A percentile compares a stretch with the other conserved stretches of the same genome.
phyloP scores from a whole-genome alignment of 1,284 basidiomycete genomes.

The Apiotrichum gamsii region DNA sequence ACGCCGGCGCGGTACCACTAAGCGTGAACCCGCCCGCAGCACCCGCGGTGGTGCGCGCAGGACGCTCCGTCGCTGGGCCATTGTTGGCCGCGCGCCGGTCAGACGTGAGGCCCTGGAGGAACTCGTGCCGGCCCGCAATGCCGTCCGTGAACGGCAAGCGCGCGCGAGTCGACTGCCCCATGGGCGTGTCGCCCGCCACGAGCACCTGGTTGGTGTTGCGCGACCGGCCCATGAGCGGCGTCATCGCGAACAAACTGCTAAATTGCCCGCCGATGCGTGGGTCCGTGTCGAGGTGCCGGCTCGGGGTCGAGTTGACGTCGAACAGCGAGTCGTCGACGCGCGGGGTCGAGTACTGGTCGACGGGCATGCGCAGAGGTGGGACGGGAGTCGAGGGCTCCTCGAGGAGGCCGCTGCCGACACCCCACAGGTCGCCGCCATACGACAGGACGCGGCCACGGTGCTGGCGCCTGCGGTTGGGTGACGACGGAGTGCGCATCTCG shows the following conservation, averaged over 20 bases:
- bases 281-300: constrained; percentile 37
- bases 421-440: constrained; percentile 38
- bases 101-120: constrained; percentile 21
- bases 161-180: constrained; percentile 9
- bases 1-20: constrained; percentile 25
- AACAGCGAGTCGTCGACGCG: constrained; percentile 38
- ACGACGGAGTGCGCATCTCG: constrained; percentile 17
- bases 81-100: no score
- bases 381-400: constrained; percentile 36
- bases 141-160: constrained; percentile 22
- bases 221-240: constrained; percentile 35
- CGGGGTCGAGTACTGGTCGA: constrained; percentile 35
- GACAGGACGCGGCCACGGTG: constrained; percentile 38
- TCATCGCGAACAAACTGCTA: constrained; percentile 38
- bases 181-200: constrained; percentile 18
- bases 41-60: constrained; percentile 14
- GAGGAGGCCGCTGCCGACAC: constrained; percentile 28
- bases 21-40: constrained; percentile 20
- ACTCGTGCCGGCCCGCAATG: constrained; percentile 32
- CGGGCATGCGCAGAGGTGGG: constrained; percentile 18
- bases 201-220: constrained; percentile 27
- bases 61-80: constrained; percentile 2
- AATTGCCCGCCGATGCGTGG: constrained; percentile 26
- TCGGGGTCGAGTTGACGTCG: constrained; percentile 44
- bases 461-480: constrained; percentile 14